These are phyloP conservation scores for Lathyrus sativus DNA, from an alignment of 306 rosid species.

Conservation along the genomic window DNA sequence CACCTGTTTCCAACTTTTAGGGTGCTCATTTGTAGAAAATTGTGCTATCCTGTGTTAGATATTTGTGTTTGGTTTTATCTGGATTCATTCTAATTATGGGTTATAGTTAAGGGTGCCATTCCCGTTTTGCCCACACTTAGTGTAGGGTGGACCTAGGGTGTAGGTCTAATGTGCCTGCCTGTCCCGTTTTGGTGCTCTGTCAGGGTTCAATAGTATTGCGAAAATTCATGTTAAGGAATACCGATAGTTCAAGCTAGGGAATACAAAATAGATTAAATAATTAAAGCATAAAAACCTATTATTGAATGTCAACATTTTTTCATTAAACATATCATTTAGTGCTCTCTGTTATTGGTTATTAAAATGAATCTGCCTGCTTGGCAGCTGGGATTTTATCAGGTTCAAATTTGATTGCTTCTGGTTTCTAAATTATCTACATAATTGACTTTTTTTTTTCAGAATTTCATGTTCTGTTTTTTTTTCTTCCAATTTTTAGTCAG, in stretches of 20 bases:
- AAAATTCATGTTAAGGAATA: no score
- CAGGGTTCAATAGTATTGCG: not conserved
- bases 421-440: not conserved
- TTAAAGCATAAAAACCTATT: not conserved
- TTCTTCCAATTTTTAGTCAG: not conserved
- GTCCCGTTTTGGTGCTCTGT: no score
- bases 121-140: no score
- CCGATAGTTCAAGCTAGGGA: no score
- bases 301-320: not conserved
- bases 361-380: constrained; percentile 6
- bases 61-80: not conserved
- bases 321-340: not conserved
- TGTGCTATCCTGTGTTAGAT: not conserved
- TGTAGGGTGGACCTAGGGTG: no score
- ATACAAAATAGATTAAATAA: not conserved
- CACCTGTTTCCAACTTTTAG: not conserved
- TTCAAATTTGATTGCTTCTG: not conserved
- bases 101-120: no score
- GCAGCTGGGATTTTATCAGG: not conserved
- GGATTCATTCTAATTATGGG: not conserved
- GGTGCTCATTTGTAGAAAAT: not conserved
- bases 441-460: not conserved
- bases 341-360: not conserved
- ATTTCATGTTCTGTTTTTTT: not conserved
- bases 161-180: no score